Evolutionary conservation across 169 alveolate species (phyloP), one percentile per base, ranked within the genome.

Genomic region (Plasmodium billcollinsi): DNA sequence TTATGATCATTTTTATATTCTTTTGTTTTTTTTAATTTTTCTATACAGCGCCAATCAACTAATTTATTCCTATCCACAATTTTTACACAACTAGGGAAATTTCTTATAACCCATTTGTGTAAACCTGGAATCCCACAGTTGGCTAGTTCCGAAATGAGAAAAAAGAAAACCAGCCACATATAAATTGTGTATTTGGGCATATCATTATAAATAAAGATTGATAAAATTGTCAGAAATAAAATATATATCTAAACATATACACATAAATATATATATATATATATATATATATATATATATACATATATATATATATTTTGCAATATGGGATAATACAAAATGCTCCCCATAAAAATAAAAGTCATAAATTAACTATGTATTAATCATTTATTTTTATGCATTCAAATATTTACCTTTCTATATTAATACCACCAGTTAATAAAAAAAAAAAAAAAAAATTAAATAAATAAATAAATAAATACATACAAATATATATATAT

Each of bases 81-180:
- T 39, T 72, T 66, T 15, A 85, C 93, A 61, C 94, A 90, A 15
- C 89, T 52, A 6, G 95, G 94, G 58, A 93, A 93, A 29, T 90
- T 76, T 14, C 29, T 58, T 11, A 80, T 73, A 11, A 93, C 24
- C 94, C 94, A 93, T 49, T 83, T 86, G 73, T 93, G 95, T 7
- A 93, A 67, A 11, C 95, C 95, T 4, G 93, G 88, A 45, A 93
- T 89, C 15, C 95, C 95, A 12, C 88, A 69, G 14, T 49, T 74
- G 18, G 33, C 56, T 50, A 43, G 7, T 20, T 59, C 54, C 50
- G 49, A 9, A 49, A 62, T 14, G 14, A 50, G 7, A 47, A 58
- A 11, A n/a, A 88, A 43, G 70, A 29, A 50, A 59, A 65, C 33
- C 50, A 45, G n/a, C 12, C 69, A 33, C 9, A 26, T 26, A 18